These are phyloP conservation scores for Penicillium glabrum DNA, from an alignment of 2,329 filamentous ascomycete genomes.

Conservation along the genomic window DNA sequence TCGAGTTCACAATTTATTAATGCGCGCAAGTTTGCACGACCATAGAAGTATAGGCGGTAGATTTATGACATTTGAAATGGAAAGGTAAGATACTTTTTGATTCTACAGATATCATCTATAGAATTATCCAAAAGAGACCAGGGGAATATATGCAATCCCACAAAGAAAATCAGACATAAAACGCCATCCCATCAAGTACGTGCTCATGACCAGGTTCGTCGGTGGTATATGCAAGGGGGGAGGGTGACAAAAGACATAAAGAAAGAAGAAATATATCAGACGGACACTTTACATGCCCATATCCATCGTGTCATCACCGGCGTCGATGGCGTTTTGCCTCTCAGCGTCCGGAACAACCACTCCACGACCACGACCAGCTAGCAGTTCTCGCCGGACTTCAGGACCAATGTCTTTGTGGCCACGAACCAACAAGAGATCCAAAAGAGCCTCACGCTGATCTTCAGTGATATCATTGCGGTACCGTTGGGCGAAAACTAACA, in stretches of 20 bases:
- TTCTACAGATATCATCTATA: constrained; percentile 7
- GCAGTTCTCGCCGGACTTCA: constrained; percentile 82
- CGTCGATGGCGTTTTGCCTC: constrained; percentile 62
- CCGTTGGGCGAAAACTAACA: constrained; percentile 87
- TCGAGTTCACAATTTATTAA: too few relatives aligned
- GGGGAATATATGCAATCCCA: constrained; percentile 24
- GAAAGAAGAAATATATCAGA: not conserved
- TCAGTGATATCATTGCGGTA: constrained; percentile 97
- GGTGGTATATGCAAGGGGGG: constrained; percentile 21
- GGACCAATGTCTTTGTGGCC: constrained; percentile 88
- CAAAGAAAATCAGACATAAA: constrained; percentile 10
- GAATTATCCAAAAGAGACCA: constrained; percentile 15
- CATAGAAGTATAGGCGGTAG: not conserved
- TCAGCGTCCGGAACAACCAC: constrained; percentile 52
- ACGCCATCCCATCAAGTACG: constrained; percentile 27
- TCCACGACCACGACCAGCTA: constrained; percentile 84
- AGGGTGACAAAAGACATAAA: constrained; percentile 8
- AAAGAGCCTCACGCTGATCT: constrained; percentile 84
- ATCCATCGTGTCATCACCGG: constrained; percentile 88
- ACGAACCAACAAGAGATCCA: constrained; percentile 81
- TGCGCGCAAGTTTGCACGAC: too few relatives aligned
- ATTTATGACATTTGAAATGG: not conserved
- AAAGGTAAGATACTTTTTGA: constrained; percentile 4
- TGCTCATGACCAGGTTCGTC: constrained; percentile 26
- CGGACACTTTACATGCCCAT: constrained; percentile 49